Evolutionary conservation across 2,329 filamentous ascomycete species (phyloP).

Genomic region (Amesomyces nigricolor): DNA sequence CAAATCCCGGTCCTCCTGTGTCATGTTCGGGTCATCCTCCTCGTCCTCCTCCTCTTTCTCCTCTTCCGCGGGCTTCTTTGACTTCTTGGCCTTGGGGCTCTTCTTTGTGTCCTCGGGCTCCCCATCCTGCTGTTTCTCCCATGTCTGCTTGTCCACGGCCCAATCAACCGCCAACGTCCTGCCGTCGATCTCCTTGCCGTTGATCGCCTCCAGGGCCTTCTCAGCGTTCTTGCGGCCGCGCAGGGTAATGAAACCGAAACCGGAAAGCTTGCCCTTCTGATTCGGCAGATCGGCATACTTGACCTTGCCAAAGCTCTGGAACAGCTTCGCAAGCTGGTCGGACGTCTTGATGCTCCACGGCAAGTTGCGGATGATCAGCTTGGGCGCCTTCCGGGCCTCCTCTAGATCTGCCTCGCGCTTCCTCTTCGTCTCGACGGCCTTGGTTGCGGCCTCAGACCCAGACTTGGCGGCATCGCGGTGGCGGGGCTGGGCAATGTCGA

Average conservation of each 20-base stretch:
- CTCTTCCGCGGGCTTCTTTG: slow-evolving; percentile 38
- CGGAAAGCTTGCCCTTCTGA: slow-evolving; percentile 67
- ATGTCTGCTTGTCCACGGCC: slow-evolving; percentile 87
- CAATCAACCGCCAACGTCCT: slow-evolving; percentile 89
- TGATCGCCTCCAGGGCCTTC: slow-evolving; percentile 75
- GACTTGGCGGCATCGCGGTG: slow-evolving; percentile 56
- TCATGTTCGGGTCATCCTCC: slow-evolving; percentile 31
- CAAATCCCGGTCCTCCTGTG: slow-evolving; percentile 37
- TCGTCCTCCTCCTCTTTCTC: slow-evolving; percentile 31
- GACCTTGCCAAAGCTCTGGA: slow-evolving; percentile 85
- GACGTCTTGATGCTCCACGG: slow-evolving; percentile 92
- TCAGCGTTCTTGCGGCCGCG: slow-evolving; percentile 87
- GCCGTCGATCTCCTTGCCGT: slow-evolving; percentile 86
- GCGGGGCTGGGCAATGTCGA: slow-evolving; percentile 84
- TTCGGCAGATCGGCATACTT: slow-evolving; percentile 82
- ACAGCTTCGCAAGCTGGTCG: slow-evolving; percentile 72
- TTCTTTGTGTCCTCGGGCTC: slow-evolving; percentile 10
- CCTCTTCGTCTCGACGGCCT: slow-evolving; percentile 41
- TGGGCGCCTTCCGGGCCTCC: slow-evolving; percentile 58
- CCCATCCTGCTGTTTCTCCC: slow-evolving; percentile 56
- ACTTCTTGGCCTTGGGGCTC: slow-evolving; percentile 28
- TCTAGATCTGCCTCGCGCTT: slow-evolving; percentile 56
- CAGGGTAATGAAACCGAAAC: slow-evolving; percentile 90
- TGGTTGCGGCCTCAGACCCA: slow-evolving; percentile 30
- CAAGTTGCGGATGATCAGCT: slow-evolving; percentile 84